These are phyloP conservation scores for Carex arenaria DNA, from an alignment of 202 grass and related monocot genomes.

Conservation along the genomic window DNA sequence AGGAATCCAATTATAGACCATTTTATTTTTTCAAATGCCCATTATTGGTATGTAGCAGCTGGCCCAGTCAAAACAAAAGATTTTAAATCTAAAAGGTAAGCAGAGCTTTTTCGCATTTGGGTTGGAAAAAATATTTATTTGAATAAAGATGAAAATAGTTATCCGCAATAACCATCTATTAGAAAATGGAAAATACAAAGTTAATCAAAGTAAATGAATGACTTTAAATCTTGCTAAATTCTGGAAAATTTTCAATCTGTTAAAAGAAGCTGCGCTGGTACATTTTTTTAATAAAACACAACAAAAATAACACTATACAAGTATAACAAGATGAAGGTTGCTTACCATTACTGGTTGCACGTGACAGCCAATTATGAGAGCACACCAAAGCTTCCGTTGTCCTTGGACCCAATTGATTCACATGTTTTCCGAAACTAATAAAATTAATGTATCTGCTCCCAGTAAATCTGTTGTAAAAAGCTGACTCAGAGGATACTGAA, in stretches of 20 bases:
- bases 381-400: neutral
- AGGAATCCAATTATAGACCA: too few relatives aligned
- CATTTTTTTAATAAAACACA: too few relatives aligned
- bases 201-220: too few relatives aligned
- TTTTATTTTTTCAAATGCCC: too few relatives aligned
- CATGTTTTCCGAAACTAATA: neutral
- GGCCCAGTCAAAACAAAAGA: too few relatives aligned
- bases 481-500: neutral
- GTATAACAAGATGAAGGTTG: neutral
- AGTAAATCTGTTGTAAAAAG: rapidly evolving
- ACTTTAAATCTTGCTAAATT: too few relatives aligned
- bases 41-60: neutral
- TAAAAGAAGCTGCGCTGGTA: too few relatives aligned
- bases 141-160: neutral
- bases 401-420: neutral
- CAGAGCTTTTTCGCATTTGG: too few relatives aligned
- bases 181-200: neutral
- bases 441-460: neutral
- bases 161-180: too few relatives aligned
- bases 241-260: too few relatives aligned
- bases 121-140: neutral
- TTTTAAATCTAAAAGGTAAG: too few relatives aligned
- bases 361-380: neutral
- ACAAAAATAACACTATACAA: too few relatives aligned
- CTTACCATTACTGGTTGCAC: neutral